Conservation (phyloP, 2,329 filamentous ascomycete species). For the Nothopassalora personata region DNA sequence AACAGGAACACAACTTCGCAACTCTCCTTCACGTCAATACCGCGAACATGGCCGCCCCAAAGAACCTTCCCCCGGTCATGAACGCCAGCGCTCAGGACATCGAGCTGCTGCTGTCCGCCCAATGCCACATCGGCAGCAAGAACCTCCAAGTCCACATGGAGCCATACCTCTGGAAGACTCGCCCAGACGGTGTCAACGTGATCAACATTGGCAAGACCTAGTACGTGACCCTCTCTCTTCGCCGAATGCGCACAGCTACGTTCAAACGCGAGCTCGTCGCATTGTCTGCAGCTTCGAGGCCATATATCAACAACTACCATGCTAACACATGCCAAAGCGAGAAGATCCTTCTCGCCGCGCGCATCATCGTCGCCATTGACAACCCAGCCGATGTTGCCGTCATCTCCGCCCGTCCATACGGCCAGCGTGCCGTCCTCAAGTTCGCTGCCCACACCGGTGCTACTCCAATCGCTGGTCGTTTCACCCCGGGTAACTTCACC, state of each 20-base stretch:
- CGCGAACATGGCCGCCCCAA: conserved; percentile 77
- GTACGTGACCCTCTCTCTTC: conserved; percentile 50
- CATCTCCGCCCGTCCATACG: conserved; percentile 98
- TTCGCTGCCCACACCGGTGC: conserved; percentile 98
- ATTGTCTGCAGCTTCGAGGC: neutral
- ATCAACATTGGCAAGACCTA: conserved; percentile 99
- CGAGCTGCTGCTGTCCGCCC: conserved; percentile 97
- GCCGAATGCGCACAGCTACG: neutral
- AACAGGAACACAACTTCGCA: conserved; percentile 14
- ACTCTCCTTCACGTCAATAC: conserved; percentile 14
- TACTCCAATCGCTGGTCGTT: conserved; percentile 96
- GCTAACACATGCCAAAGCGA: conserved; percentile 59
- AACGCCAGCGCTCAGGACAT: conserved; percentile 97
- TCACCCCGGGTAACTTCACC: conserved; percentile 99
- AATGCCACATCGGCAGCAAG: conserved; percentile 96
- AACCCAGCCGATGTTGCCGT: conserved; percentile 99
- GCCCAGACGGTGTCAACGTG: conserved; percentile 95
- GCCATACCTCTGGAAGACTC: conserved; percentile 99
- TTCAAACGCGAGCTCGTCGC: neutral
- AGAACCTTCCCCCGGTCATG: conserved; percentile 90
- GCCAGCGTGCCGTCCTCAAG: conserved; percentile 99
- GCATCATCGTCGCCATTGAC: conserved; percentile 98
- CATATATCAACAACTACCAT: neutral
- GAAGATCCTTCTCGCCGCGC: conserved; percentile 98
- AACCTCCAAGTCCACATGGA: conserved; percentile 99